Evolutionary conservation across 1,284 basidiomycete species (phyloP).

Genomic region (Ceratobasidium papillatum): DNA sequence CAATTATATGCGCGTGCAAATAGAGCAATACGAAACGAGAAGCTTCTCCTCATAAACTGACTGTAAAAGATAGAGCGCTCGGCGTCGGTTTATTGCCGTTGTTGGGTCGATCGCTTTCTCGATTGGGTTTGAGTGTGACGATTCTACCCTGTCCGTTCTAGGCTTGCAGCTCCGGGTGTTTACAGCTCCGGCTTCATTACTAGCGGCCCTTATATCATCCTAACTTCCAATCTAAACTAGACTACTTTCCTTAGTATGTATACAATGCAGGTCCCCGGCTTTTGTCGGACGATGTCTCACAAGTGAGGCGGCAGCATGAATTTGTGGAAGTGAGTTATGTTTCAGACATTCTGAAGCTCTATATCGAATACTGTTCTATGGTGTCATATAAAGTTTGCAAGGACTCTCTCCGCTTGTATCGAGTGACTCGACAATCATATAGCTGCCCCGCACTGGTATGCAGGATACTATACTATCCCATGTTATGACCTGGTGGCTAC

Average conservation of each 20-base stretch:
- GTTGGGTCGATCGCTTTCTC: neutral
- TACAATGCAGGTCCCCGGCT: neutral
- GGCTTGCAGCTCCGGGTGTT: neutral
- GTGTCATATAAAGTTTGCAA: too few relatives aligned
- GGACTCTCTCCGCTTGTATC: too few relatives aligned
- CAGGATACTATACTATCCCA: conserved; percentile 33
- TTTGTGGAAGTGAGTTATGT: conserved; percentile 5
- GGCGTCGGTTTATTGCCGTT: neutral
- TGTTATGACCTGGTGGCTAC: conserved; percentile 34
- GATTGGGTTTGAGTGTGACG: too few relatives aligned
- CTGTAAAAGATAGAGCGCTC: neutral
- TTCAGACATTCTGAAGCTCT: conserved; percentile 10
- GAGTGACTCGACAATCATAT: conserved; percentile 35
- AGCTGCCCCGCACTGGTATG: conserved; percentile 34
- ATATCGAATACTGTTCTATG: too few relatives aligned
- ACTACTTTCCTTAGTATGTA: neutral
- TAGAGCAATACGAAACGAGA: neutral
- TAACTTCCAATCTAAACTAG: neutral
- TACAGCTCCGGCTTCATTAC: neutral
- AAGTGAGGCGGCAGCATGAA: conserved; percentile 6
- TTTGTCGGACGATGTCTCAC: neutral
- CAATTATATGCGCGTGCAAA: neutral
- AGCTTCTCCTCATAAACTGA: neutral
- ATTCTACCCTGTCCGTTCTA: neutral
- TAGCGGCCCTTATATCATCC: too few relatives aligned